A percentile compares a stretch with the other conserved stretches of the same genome.
Conservation (phyloP, 352 stramenopile genomes). For the Phytopythium ostracodes region DNA sequence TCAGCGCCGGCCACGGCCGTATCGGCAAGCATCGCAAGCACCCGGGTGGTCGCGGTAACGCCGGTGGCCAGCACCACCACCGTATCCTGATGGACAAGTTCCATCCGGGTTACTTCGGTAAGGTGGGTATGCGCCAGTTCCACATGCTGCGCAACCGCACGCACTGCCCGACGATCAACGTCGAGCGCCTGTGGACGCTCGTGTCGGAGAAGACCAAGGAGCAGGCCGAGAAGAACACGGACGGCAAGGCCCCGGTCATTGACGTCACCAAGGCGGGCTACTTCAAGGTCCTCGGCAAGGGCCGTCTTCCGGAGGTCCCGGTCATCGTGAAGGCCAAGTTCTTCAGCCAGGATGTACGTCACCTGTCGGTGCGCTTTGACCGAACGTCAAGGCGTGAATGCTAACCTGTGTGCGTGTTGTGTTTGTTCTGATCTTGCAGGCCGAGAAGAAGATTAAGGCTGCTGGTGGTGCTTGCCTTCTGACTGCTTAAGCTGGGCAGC, state of each 20-base stretch:
- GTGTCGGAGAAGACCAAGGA: conserved; percentile 98
- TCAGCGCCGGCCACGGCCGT: conserved; percentile 98
- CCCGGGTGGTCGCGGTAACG: conserved; percentile 99
- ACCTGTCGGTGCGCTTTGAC: conserved; percentile 6
- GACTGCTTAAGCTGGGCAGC: conserved; percentile 90
- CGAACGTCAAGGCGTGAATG: neutral
- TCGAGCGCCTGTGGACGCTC: conserved; percentile 99
- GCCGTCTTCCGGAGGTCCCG: conserved; percentile 94
- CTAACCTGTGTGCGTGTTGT: conserved; percentile 1
- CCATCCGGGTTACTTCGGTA: conserved; percentile 99
- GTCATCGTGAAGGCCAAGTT: conserved; percentile 99
- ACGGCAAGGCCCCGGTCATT: conserved; percentile 98
- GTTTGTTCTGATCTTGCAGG: conserved; percentile 21
- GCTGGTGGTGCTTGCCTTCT: conserved; percentile 98
- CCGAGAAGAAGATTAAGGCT: conserved; percentile 99
- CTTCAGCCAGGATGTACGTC: conserved; percentile 91
- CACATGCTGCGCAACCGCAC: conserved; percentile 96
- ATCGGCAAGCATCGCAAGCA: conserved; percentile 99
- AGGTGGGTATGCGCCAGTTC: conserved; percentile 99
- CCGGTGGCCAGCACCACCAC: conserved; percentile 99
- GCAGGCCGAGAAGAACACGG: conserved; percentile 91
- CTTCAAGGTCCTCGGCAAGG: conserved; percentile 99
- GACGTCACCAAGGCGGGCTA: conserved; percentile 96
- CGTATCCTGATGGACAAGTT: conserved; percentile 99
- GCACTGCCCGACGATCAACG: conserved; percentile 98